phyloP scores from a whole-genome alignment of 306 rosid species.

The barrel medic (Medicago truncatula) region DNA sequence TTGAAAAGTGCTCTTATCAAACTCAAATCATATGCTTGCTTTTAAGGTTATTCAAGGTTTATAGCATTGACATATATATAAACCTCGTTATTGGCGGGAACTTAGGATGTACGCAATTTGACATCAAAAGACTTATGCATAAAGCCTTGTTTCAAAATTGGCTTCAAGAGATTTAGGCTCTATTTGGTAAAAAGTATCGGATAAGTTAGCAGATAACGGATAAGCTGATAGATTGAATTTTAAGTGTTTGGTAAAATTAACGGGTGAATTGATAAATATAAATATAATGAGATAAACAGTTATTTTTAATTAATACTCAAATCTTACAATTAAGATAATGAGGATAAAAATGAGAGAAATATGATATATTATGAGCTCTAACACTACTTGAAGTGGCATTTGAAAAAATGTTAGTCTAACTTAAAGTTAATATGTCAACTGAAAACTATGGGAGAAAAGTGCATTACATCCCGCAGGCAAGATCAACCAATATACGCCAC shows the following conservation, averaged over 20 bases:
- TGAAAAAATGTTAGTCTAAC: background rate
- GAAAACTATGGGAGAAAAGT: slow-evolving; percentile 41
- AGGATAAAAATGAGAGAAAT: background rate
- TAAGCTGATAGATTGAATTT: background rate
- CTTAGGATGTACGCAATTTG: slow-evolving; percentile 17
- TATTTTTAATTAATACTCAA: background rate
- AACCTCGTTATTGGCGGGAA: background rate
- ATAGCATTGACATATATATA: background rate
- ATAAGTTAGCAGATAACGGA: background rate
- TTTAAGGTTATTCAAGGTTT: background rate
- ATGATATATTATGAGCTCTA: background rate
- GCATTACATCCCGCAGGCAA: slow-evolving; percentile 97
- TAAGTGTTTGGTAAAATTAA: background rate
- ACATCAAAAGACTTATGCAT: background rate
- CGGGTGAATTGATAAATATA: background rate
- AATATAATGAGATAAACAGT: background rate
- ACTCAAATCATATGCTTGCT: slow-evolving; percentile 27
- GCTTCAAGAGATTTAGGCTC: no score
- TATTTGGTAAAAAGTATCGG: background rate
- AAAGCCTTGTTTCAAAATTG: no score
- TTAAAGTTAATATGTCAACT: background rate
- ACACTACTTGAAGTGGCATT: background rate
- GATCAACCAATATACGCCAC: slow-evolving; percentile 92
- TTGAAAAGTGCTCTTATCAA: slow-evolving; percentile 24
- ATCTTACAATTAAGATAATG: background rate